phyloP scores from a whole-genome alignment of 2,329 filamentous ascomycete species.

The Colletotrichum tamarilloi region DNA sequence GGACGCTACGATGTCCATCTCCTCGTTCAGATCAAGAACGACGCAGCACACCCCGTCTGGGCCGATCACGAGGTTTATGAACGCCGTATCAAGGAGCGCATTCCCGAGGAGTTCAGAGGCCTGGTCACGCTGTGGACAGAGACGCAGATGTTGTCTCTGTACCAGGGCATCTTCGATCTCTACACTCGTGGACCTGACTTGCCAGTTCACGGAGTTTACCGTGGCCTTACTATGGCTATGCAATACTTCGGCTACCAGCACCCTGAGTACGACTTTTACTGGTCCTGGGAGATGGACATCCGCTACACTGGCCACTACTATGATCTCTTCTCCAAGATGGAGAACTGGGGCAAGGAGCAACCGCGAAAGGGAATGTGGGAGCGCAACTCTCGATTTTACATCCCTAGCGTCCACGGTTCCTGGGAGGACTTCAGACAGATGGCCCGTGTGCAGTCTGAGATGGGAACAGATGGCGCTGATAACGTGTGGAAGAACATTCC shows the following conservation, averaged over 20 bases:
- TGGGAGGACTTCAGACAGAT: constrained; percentile 86
- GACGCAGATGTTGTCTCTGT: constrained; percentile 90
- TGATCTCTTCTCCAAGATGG: constrained; percentile 76
- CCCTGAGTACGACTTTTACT: constrained; percentile 90
- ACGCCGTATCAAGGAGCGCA: constrained; percentile 72
- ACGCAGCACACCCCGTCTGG: constrained; percentile 81
- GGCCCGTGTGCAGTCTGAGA: constrained; percentile 80
- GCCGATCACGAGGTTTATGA: constrained; percentile 77
- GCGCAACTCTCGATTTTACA: constrained; percentile 80
- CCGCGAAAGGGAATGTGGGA: constrained; percentile 87
- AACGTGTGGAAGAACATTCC: constrained; percentile 72
- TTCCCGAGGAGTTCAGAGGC: constrained; percentile 87
- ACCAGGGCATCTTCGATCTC: constrained; percentile 86
- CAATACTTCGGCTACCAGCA: constrained; percentile 92
- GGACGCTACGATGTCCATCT: constrained; percentile 90
- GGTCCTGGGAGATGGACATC: constrained; percentile 97
- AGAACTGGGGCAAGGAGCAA: constrained; percentile 76
- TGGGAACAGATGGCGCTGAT: constrained; percentile 72
- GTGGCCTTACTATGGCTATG: constrained; percentile 92
- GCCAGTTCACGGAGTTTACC: constrained; percentile 91
- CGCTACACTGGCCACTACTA: constrained; percentile 91
- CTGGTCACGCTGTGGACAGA: constrained; percentile 95
- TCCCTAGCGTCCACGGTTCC: constrained; percentile 78
- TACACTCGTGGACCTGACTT: constrained; percentile 74
- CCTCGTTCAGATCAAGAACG: constrained; percentile 84